phyloP scores from a whole-genome alignment of 495 filamentous ascomycete genomes.

The Neurospora sp. region DNA sequence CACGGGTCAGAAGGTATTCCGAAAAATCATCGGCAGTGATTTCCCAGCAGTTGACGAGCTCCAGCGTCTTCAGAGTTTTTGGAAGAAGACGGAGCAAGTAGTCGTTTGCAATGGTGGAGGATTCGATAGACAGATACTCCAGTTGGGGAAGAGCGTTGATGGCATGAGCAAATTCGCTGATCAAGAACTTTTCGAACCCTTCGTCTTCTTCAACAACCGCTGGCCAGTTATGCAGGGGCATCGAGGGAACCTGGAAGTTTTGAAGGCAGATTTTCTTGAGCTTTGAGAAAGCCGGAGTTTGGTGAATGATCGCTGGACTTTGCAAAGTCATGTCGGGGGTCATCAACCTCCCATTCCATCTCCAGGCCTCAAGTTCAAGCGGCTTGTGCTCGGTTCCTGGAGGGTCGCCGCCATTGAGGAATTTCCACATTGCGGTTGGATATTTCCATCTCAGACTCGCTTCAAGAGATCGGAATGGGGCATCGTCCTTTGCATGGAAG shows the following conservation, averaged over 20 bases:
- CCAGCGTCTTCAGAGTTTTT: conserved; percentile 49
- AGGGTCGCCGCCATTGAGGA: conserved; percentile 26
- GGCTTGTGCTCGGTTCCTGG: background rate
- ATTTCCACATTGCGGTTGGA: conserved; percentile 47
- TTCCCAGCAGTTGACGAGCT: conserved; percentile 65
- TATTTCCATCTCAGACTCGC: conserved; percentile 52
- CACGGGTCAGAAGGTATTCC: conserved; percentile 52
- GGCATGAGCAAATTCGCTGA: conserved; percentile 44
- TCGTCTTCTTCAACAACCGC: background rate
- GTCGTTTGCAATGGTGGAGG: conserved; percentile 53
- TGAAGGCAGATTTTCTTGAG: conserved; percentile 53
- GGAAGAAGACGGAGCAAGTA: conserved; percentile 54
- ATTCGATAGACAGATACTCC: conserved; percentile 54
- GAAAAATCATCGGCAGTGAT: conserved; percentile 49
- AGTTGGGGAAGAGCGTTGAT: conserved; percentile 52
- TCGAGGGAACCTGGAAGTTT: conserved; percentile 48
- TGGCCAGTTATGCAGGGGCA: conserved; percentile 2
- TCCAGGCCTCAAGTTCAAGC: conserved; percentile 54
- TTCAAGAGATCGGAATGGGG: conserved; percentile 43
- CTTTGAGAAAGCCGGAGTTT: conserved; percentile 45
- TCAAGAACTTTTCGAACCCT: conserved; percentile 12
- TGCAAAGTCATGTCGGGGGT: conserved; percentile 38
- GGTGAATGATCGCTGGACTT: conserved; percentile 42
- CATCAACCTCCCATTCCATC: conserved; percentile 65
- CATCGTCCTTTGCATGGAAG: conserved; percentile 41